These are phyloP conservation scores for Globisporangium carolinianum DNA, from an alignment of 352 stramenopile genomes.

Conservation along the genomic window DNA sequence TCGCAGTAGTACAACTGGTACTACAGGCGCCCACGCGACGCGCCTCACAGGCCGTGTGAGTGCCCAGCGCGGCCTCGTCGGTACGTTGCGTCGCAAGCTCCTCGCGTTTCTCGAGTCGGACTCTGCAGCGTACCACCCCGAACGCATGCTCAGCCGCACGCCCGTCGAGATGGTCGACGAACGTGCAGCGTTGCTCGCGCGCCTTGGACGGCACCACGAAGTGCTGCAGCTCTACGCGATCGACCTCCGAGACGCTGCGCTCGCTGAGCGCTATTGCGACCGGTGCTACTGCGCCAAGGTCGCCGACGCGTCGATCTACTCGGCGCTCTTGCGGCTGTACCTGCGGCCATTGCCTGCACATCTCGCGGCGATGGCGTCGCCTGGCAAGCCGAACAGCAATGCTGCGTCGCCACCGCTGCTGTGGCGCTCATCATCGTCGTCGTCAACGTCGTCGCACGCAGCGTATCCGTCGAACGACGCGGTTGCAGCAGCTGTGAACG, in stretches of 20 bases:
- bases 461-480: slow-evolving; percentile 38
- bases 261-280: slow-evolving; percentile 79
- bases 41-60: slow-evolving; percentile 50
- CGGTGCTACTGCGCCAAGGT: slow-evolving; percentile 69
- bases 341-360: slow-evolving; percentile 33
- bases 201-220: slow-evolving; percentile 71
- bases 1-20: slow-evolving; percentile 5
- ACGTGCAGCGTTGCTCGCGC: slow-evolving; percentile 62
- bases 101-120: slow-evolving; percentile 59
- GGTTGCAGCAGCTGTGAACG: slow-evolving; percentile 56
- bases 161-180: slow-evolving; percentile 76
- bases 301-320: slow-evolving; percentile 78
- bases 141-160: slow-evolving; percentile 74
- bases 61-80: slow-evolving; percentile 47
- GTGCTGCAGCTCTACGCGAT: slow-evolving; percentile 75
- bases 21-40: background rate
- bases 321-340: slow-evolving; percentile 66
- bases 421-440: slow-evolving; percentile 12
- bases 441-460: slow-evolving; percentile 6
- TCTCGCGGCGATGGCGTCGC: slow-evolving; percentile 7
- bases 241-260: slow-evolving; percentile 59
- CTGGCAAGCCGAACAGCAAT: slow-evolving; percentile 3
- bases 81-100: slow-evolving; percentile 53
- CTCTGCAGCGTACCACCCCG: slow-evolving; percentile 53
- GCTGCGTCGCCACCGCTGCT: slow-evolving; percentile 18